Conservation (phyloP, 768 basidiomycete genomes). For the Russula dissimulans region DNA sequence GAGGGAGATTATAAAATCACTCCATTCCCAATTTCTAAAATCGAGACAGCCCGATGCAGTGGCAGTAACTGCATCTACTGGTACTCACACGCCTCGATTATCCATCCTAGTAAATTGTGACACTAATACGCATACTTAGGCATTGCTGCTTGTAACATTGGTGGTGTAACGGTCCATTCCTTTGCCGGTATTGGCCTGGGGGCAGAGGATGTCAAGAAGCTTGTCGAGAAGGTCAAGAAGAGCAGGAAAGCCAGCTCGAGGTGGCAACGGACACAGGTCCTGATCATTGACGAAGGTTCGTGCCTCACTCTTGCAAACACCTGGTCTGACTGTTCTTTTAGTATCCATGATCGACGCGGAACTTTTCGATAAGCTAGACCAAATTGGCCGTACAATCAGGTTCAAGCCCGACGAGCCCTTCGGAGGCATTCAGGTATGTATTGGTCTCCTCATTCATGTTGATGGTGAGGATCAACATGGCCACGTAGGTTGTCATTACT, state of each 20-base stretch:
- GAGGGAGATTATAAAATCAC: constrained; percentile 75
- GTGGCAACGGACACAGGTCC: constrained; percentile 79
- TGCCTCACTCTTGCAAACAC: neutral
- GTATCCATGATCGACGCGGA: constrained; percentile 97
- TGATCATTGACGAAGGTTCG: constrained; percentile 76
- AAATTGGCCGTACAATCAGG: constrained; percentile 56
- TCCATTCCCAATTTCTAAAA: constrained; percentile 48
- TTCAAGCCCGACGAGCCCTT: constrained; percentile 57
- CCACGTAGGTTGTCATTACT: constrained; percentile 68
- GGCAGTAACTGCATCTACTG: constrained; percentile 92
- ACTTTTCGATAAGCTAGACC: constrained; percentile 82
- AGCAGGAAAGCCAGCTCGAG: constrained; percentile 76
- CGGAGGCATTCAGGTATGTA: constrained; percentile 81
- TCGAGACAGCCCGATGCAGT: constrained; percentile 56
- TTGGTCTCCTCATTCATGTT: neutral
- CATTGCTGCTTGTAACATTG: constrained; percentile 96
- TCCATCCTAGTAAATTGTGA: neutral
- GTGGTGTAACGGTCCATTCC: constrained; percentile 90
- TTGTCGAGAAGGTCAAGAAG: constrained; percentile 59
- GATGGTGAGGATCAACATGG: neutral
- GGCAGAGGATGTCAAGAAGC: constrained; percentile 47
- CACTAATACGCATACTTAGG: constrained; percentile 31
- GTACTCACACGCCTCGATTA: constrained; percentile 28
- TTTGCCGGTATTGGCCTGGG: constrained; percentile 93
- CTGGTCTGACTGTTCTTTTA: constrained; percentile 26